These are phyloP conservation scores for Chrysopogon serrulatus DNA, from an alignment of 176 grass and related monocot species.

Conservation along the genomic window DNA sequence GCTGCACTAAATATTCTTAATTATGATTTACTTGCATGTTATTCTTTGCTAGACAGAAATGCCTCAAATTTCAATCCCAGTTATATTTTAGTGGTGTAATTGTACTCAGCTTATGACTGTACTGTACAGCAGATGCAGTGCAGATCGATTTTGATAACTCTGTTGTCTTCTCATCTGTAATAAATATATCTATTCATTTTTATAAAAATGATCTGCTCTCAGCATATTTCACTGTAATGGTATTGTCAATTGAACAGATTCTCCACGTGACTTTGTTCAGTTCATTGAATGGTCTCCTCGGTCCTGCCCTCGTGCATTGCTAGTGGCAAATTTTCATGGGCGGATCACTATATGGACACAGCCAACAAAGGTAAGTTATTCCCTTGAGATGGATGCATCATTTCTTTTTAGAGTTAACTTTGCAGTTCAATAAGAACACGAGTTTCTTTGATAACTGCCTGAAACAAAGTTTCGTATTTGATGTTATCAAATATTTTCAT, in stretches of 20 bases:
- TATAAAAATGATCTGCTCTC: neutral
- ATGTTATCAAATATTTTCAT: neutral
- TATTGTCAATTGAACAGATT: conserved; percentile 72
- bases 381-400: neutral
- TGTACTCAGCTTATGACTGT: neutral
- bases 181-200: neutral
- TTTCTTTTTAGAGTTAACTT: neutral
- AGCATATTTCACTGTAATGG: conserved; percentile 19
- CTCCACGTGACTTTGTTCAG: conserved; percentile 96
- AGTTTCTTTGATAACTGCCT: neutral
- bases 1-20: conserved; percentile 19
- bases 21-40: neutral
- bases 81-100: neutral
- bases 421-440: neutral
- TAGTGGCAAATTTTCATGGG: conserved; percentile 98
- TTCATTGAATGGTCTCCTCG: conserved; percentile 98
- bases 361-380: conserved; percentile 62
- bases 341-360: conserved; percentile 99
- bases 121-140: neutral
- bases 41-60: neutral
- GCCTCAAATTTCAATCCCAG: neutral
- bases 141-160: neutral
- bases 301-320: conserved; percentile 78
- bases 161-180: neutral
- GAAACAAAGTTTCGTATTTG: neutral